These are phyloP conservation scores for Pleoardoris graminearum DNA, from an alignment of 2,329 filamentous ascomycete genomes.

Conservation along the genomic window DNA sequence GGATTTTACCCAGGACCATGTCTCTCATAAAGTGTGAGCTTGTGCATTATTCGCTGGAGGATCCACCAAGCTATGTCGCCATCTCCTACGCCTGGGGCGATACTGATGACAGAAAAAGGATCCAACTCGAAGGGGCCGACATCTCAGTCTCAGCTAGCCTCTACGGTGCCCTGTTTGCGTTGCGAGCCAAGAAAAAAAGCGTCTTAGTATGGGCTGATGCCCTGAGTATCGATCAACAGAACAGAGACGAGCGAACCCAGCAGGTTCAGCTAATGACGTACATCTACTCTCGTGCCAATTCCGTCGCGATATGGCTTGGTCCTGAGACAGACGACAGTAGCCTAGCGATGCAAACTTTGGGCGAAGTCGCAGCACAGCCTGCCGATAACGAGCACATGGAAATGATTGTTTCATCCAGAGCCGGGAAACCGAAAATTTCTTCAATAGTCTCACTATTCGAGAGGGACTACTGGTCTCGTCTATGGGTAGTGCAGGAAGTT, in stretches of 20 bases:
- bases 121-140: constrained; percentile 14
- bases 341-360: constrained; percentile 37
- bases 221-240: constrained; percentile 34
- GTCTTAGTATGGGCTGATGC: constrained; percentile 33
- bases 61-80: constrained; percentile 29
- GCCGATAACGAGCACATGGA: constrained; percentile 27
- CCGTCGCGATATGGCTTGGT: constrained; percentile 32
- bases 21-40: constrained; percentile 23
- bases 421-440: constrained; percentile 12
- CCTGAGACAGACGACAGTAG: constrained; percentile 31
- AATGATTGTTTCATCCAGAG: neutral
- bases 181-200: constrained; percentile 15
- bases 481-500: constrained; percentile 54
- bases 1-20: constrained; percentile 15
- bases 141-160: constrained; percentile 21
- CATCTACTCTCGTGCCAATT: constrained; percentile 23
- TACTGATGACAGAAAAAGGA: constrained; percentile 19
- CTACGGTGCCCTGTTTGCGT: constrained; percentile 18
- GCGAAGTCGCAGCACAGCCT: constrained; percentile 28
- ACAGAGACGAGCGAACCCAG: constrained; percentile 19
- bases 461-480: constrained; percentile 43
- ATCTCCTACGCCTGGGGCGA: constrained; percentile 46
- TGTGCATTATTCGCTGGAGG: constrained; percentile 13
- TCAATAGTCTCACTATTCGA: constrained; percentile 41
- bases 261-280: constrained; percentile 26